Evolutionary conservation across 805 yeast species (phyloP).

Genomic region (Candida tibetensis): DNA sequence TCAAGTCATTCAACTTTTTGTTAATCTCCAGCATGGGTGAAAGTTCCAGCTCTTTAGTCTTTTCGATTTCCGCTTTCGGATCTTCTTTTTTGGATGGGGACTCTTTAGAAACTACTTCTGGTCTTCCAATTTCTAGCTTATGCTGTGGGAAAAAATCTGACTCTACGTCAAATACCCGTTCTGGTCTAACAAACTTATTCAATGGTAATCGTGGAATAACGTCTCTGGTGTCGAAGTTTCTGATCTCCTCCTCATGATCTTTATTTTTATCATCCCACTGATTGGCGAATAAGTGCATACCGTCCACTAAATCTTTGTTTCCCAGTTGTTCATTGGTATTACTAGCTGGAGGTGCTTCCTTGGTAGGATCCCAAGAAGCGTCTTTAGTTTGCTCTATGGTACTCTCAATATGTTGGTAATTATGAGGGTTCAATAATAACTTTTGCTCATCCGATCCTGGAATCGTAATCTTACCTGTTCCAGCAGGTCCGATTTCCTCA

Average conservation of each 20-base stretch:
- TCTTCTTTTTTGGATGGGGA: conserved; percentile 2
- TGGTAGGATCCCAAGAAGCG: conserved; percentile 44
- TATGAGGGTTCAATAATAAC: conserved; percentile 30
- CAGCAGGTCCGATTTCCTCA: background rate
- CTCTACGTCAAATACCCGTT: conserved; percentile 28
- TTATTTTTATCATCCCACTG: conserved; percentile 36
- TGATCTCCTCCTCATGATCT: conserved; percentile 1
- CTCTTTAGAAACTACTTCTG: background rate
- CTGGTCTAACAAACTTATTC: conserved; percentile 16
- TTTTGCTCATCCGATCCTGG: conserved; percentile 13
- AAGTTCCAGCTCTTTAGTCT: conserved; percentile 2
- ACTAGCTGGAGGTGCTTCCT: conserved; percentile 40
- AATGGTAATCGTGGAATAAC: background rate
- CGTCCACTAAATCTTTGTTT: conserved; percentile 11
- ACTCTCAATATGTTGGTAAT: conserved; percentile 22
- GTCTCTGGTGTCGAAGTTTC: background rate
- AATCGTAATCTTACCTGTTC: background rate
- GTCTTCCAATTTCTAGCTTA: conserved; percentile 8
- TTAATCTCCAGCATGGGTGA: conserved; percentile 5
- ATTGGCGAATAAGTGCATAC: conserved; percentile 18
- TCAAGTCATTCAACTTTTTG: conserved; percentile 10
- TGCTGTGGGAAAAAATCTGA: conserved; percentile 32
- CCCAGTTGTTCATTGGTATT: background rate
- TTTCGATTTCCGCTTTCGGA: background rate
- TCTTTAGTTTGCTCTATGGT: conserved; percentile 16